Percentiles rank a stretch among this genome's conserved stretches.
phyloP scores from a whole-genome alignment of 768 basidiomycete species.

The Auricularia cornea region DNA sequence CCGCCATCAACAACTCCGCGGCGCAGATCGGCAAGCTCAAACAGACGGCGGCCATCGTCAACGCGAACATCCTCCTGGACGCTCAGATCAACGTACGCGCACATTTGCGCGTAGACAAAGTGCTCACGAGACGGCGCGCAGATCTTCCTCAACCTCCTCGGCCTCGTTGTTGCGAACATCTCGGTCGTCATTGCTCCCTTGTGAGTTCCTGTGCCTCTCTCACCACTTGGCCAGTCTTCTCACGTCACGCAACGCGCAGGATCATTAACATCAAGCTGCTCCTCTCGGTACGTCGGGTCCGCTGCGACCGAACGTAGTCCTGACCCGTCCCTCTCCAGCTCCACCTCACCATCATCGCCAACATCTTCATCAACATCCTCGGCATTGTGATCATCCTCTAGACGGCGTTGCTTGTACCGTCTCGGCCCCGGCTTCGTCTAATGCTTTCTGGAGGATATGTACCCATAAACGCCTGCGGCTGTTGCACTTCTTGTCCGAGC shows the following conservation, averaged over 20 bases:
- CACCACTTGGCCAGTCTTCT: no score
- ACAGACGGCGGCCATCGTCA: neutral
- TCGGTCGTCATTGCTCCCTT: neutral
- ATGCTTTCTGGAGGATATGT: neutral
- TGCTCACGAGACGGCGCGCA: no score
- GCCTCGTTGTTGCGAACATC: neutral
- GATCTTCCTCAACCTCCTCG: neutral
- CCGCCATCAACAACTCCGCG: neutral
- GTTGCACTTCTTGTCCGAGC: no score
- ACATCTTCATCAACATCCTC: neutral
- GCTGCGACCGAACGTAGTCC: neutral
- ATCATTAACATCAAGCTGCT: neutral
- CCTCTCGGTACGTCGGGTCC: neutral
- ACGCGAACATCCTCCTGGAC: neutral
- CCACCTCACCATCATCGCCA: neutral
- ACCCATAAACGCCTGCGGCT: neutral
- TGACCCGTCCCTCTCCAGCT: neutral
- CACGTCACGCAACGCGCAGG: no score
- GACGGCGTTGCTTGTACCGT: neutral
- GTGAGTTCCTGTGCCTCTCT: neutral
- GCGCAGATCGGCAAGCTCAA: neutral
- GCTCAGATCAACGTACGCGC: neutral
- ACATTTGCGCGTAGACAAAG: no score
- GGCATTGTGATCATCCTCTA: neutral
- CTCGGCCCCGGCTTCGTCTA: neutral